Conservation (phyloP, 179 eudicot species). For the Camellia oleifera region DNA sequence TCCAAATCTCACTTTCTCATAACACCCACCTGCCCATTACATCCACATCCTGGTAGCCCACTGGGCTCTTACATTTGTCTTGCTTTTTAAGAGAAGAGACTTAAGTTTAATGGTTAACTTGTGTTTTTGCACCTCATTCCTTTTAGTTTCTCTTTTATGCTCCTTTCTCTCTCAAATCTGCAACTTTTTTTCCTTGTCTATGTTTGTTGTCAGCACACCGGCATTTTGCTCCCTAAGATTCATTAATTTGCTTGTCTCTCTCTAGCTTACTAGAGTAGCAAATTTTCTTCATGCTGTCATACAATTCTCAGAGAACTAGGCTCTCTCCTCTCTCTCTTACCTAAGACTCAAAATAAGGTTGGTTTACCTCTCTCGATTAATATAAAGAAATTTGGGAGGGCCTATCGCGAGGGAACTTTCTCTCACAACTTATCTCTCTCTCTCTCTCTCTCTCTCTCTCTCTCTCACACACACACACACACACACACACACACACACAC, state of each 20-base stretch:
- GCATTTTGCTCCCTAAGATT: background rate
- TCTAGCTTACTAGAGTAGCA: background rate
- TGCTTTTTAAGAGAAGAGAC: background rate
- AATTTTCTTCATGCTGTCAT: background rate
- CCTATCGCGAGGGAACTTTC: too few species aligned
- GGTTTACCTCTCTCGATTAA: too few species aligned
- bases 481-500: too few species aligned
- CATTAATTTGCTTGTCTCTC: background rate
- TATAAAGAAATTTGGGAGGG: too few species aligned
- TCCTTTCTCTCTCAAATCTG: background rate
- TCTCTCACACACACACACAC: too few species aligned
- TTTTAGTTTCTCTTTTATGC: too few species aligned
- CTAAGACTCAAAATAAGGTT: too few species aligned
- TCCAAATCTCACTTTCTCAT: background rate
- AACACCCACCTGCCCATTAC: background rate
- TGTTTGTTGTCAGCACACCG: background rate
- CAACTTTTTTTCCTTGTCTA: background rate
- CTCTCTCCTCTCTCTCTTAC: too few species aligned
- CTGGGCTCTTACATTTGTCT: background rate
- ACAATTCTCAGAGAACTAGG: background rate
- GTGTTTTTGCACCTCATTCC: background rate
- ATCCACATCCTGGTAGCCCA: background rate
- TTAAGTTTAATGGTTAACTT: background rate
- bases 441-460: too few species aligned
- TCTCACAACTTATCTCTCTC: too few species aligned